Base-by-base conservation (phyloP, 108 stramenopile genomes). In the Schizochytrium sp. region DNA sequence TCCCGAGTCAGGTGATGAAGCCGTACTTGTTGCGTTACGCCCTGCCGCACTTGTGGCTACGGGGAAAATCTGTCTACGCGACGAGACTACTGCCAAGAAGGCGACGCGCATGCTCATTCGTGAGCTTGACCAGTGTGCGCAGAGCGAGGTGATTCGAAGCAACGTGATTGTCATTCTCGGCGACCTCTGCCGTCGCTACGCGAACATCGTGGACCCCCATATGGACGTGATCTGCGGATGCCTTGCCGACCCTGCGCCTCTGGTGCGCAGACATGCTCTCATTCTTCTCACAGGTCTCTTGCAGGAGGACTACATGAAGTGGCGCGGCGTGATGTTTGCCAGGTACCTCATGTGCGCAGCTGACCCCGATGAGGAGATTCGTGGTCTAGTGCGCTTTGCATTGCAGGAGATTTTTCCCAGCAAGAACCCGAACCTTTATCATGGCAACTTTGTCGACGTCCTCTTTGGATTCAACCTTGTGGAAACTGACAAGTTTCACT, bases 291-390 rank as follows among this genome's bases (percentile, higher is more conserved):
- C 76, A 12, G 51, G 76, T 4, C 76, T 83, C 3, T 53, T 83
- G 76, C 76, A 83, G 51, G 76, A 83, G 28, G 76, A 83, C 76
- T 83, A 83, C 23, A 83, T 83, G 48, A 83, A 83, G 28, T 83
- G 76, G 76, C 76, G 76, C 5, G 76, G 76, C 45, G 76, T 83
- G n/a, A 47, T 83, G 51, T 83, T 83, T 53, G 76, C 51, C 12
- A 43, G 76, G 6, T 83, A 83, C 28, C 76, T 83, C 76, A 83
- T 83, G 76, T 83, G 76, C 51, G 76, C 76, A 12, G 51, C 28
- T 12, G 76, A 83, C 28, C 76, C 76, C 10, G 51, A 83, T 23
- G 76, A 47, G 51, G 76, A 83, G 48, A 83, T 83, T 45, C 76
- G 76, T 6, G 76, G 51, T 83, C 51, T 83, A 45, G 76, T 53